These are phyloP conservation scores for Suillus weaverae DNA, from an alignment of 768 basidiomycete genomes.

Conservation along the genomic window DNA sequence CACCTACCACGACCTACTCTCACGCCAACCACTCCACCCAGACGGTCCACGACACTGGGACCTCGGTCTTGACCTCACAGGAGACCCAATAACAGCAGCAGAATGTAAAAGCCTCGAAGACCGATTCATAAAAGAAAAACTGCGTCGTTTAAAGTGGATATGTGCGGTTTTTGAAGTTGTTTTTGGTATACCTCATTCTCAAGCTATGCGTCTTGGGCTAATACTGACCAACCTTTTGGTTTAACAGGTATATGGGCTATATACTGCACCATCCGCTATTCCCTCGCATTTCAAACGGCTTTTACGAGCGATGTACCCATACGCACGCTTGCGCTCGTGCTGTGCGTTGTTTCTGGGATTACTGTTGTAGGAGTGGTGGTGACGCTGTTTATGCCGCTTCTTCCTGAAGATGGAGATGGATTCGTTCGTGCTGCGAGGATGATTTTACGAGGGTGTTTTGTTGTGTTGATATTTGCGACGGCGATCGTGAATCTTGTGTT, in stretches of 20 bases:
- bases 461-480: slow-evolving; percentile 50
- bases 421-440: slow-evolving; percentile 11
- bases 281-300: slow-evolving; percentile 52
- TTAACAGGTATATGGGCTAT: slow-evolving; percentile 54
- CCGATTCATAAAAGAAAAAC: slow-evolving; percentile 26
- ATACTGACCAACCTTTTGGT: background rate
- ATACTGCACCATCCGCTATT: slow-evolving; percentile 67
- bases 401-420: slow-evolving; percentile 28
- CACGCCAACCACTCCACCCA: slow-evolving; percentile 45
- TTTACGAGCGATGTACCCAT: slow-evolving; percentile 38
- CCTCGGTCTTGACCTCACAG: slow-evolving; percentile 29
- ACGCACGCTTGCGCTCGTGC: slow-evolving; percentile 33
- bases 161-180: slow-evolving; percentile 31
- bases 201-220: background rate
- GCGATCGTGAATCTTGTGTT: slow-evolving; percentile 57
- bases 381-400: slow-evolving; percentile 39
- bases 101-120: slow-evolving; percentile 35
- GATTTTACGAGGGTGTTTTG: slow-evolving; percentile 42
- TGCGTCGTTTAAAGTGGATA: slow-evolving; percentile 35
- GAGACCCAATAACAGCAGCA: slow-evolving; percentile 29
- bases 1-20: slow-evolving; percentile 38
- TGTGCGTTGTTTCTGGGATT: slow-evolving; percentile 26
- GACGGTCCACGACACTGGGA: slow-evolving; percentile 36
- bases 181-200: slow-evolving; percentile 33
- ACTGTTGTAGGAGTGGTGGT: slow-evolving; percentile 31